A percentile compares a stretch with the other conserved stretches of the same genome.
Evolutionary conservation across 108 stramenopile genomes (phyloP).

Genomic region (Schizochytrium sp.): DNA sequence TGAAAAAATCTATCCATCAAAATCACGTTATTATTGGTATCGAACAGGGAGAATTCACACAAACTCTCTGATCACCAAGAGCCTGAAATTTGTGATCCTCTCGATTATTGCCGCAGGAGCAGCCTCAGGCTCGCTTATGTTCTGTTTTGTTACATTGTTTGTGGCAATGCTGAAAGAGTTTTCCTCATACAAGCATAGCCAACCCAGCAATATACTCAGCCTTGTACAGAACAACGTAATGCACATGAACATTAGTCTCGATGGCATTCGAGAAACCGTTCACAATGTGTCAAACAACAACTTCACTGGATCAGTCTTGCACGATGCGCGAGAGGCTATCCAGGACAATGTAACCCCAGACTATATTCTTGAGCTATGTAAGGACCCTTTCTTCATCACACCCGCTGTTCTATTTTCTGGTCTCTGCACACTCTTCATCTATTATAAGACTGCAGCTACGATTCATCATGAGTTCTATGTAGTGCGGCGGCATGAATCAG

Average conservation of each 20-base stretch:
- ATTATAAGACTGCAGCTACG: not conserved
- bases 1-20: not conserved
- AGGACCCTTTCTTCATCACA: not conserved
- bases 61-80: not conserved
- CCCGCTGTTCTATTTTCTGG: not conserved
- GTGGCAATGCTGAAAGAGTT: not conserved
- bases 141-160: not conserved
- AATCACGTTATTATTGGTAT: conserved; percentile 25
- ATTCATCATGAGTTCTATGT: conserved; percentile 28
- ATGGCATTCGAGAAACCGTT: not conserved
- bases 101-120: not conserved
- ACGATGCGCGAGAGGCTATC: not conserved
- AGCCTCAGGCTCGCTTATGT: conserved; percentile 26
- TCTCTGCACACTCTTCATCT: not conserved
- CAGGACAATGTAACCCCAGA: not conserved
- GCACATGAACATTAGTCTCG: too few relatives aligned
- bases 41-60: conserved; percentile 30
- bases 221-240: too few relatives aligned
- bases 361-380: not conserved
- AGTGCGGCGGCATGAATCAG: not conserved
- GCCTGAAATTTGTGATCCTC: not conserved
- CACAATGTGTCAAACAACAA: not conserved
- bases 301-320: not conserved
- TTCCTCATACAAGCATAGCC: not conserved
- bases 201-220: not conserved